Evolutionary conservation across 148 eudicot species (phyloP).

Genomic region (Vaccinium vitisidaea): DNA sequence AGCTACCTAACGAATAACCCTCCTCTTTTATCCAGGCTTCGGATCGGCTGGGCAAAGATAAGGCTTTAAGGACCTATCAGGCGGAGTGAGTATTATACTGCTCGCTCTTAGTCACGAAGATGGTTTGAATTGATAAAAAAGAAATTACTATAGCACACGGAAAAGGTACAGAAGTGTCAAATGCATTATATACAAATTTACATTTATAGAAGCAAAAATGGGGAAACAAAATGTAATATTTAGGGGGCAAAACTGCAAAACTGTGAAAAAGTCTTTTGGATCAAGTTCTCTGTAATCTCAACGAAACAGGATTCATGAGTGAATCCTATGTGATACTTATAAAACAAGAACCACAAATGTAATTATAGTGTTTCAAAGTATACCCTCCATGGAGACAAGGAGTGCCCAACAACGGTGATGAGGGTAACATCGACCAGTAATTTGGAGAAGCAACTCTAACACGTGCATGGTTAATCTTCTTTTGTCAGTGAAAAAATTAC

Average conservation of each 20-base stretch:
- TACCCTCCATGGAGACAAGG: not conserved
- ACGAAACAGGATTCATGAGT: not conserved
- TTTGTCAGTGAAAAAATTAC: not conserved
- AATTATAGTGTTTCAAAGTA: not conserved
- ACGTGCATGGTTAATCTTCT: not conserved
- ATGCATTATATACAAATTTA: not conserved
- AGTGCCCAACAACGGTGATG: not conserved
- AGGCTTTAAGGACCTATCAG: too few species aligned
- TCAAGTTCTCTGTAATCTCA: not conserved
- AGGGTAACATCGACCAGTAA: not conserved
- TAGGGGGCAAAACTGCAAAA: not conserved
- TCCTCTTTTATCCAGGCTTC: too few species aligned
- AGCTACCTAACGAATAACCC: too few species aligned
- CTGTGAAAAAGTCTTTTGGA: not conserved
- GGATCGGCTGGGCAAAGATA: too few species aligned
- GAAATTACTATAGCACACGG: not conserved
- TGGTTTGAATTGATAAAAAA: not conserved
- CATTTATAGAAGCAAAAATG: not conserved
- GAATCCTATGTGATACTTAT: not conserved
- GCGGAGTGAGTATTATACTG: not conserved
- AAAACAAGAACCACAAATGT: not conserved
- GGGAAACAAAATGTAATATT: not conserved
- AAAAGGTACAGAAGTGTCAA: not conserved
- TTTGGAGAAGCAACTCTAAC: not conserved
- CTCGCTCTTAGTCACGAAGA: conserved; percentile 4